Percentiles rank a stretch among this genome's conserved stretches.
Conservation (phyloP, 108 stramenopile genomes). For the Nannochloropsis gaditana region DNA sequence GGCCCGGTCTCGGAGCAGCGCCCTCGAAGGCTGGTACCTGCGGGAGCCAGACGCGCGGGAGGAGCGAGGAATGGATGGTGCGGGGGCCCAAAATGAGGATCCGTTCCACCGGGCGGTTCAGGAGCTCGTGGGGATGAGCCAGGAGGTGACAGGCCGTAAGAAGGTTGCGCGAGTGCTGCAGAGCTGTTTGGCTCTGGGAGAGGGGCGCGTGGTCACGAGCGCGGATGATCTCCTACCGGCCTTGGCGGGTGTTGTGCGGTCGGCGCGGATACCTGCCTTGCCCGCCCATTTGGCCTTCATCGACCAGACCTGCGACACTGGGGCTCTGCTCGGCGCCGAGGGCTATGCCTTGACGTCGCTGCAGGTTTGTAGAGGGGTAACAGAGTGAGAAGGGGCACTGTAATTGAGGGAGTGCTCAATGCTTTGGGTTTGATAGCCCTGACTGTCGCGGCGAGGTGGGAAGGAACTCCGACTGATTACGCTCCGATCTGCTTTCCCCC, state of each 20-base stretch:
- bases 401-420: too few relatives aligned
- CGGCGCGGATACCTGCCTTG: not conserved
- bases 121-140: not conserved
- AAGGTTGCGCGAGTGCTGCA: not conserved
- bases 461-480: too few relatives aligned
- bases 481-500: too few relatives aligned
- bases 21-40: not conserved
- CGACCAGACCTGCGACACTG: not conserved
- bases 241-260: not conserved
- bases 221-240: not conserved
- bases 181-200: not conserved
- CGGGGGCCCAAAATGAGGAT: not conserved
- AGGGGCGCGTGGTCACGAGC: not conserved
- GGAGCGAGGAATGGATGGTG: not conserved
- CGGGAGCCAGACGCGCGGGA: not conserved
- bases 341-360: not conserved
- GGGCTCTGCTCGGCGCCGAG: not conserved
- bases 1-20: not conserved
- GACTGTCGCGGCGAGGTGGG: too few relatives aligned
- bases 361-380: not conserved
- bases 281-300: slow-evolving; percentile 5
- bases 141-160: slow-evolving; percentile 1
- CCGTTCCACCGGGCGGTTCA: not conserved
- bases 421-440: too few relatives aligned
- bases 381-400: too few relatives aligned